Conservation (phyloP, 23 red algal species). For the Gracilariopsis chorda region DNA sequence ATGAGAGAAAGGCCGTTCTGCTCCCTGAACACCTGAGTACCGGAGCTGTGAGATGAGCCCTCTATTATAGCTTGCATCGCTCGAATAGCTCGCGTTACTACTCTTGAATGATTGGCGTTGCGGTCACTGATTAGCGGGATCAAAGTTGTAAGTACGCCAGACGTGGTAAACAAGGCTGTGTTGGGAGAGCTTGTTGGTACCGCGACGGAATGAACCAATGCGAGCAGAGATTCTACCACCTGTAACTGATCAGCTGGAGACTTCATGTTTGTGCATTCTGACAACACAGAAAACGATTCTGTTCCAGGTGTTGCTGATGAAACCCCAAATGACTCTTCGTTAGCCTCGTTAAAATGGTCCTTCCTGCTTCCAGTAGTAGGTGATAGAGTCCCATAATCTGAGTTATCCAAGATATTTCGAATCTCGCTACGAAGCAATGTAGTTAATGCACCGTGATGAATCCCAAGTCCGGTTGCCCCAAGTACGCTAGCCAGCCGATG, state of each 20-base stretch:
- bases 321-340: background rate
- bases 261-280: background rate
- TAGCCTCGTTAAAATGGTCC: too few species aligned
- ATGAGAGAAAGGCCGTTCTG: constrained; percentile 35
- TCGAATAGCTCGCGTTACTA: constrained; percentile 58
- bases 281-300: background rate
- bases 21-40: constrained; percentile 54
- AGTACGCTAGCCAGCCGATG: background rate
- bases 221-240: constrained; percentile 29
- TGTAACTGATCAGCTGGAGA: background rate
- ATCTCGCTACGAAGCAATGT: constrained; percentile 68
- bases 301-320: background rate
- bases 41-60: constrained; percentile 19
- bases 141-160: constrained; percentile 36
- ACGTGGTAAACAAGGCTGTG: constrained; percentile 8
- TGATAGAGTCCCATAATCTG: background rate
- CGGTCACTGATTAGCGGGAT: constrained; percentile 51
- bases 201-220: constrained; percentile 38
- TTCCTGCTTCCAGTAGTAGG: background rate
- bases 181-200: constrained; percentile 29
- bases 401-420: background rate
- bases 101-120: constrained; percentile 38
- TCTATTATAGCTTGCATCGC: constrained; percentile 65
- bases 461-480: constrained; percentile 21
- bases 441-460: constrained; percentile 52